Evolutionary conservation across 1,284 basidiomycete genomes (phyloP), one percentile per base, ranked within the genome.

Genomic region (Cryptococcus sp.): DNA sequence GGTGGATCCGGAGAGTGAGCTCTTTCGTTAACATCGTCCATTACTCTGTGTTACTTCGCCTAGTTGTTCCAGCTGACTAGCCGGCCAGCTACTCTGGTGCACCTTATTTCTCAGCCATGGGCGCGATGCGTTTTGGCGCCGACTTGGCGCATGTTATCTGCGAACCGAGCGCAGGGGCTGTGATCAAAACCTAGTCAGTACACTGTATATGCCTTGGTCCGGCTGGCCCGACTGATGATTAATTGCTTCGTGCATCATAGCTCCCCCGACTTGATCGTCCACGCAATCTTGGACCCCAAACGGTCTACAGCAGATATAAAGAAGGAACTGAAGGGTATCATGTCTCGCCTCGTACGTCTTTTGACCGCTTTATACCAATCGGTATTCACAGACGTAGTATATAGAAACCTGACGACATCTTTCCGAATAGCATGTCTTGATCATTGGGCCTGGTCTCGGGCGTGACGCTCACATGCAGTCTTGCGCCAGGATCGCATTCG

Each of bases 111-210:
- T 87, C 91, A 3, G 85, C 89, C 24, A 90, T 95, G 68, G 87
- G 91, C 6, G 88, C 91, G 0, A 81, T 93, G 64, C 83, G 90
- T 61, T 82, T 93, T 69, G 95, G 94, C 35, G 89, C 88, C 51
- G 95, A 98, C 75, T 82, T 98, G 44, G 91, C 92, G 23, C 94
- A 98, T 80, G 92, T 98, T 53, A 94, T 98, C 52, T 98, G 95
- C 78, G 87, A 93, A 12, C 95, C 95, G 0, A 85, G 84, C 0
- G 91, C 92, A 1, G 89, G 89, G 28, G 82, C 83, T 2, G 88
- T 92, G 21, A 98, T 98, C 81, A 98, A 98, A 79, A 88, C 90
- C 0, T 98, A 97, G 73, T 74, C 42, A 49, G 73, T 59, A 33
- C 21, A 12, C 47, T 50, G 28, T 43, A 35, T 44, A 20, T 38